Base-by-base conservation (phyloP, 768 basidiomycete species). In the Trametes elegans region DNA sequence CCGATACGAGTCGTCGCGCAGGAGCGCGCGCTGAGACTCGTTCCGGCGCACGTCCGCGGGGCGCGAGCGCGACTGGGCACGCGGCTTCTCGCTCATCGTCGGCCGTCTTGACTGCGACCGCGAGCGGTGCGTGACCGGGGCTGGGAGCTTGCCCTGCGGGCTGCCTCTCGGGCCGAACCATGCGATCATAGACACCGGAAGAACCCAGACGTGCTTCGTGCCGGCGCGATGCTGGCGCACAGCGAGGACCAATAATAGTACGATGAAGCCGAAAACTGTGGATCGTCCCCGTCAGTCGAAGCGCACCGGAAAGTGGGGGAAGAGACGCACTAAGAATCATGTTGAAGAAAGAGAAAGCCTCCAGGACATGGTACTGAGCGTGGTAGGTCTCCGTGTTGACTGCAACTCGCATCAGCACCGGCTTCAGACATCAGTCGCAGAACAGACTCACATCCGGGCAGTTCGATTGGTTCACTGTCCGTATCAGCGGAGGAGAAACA, bases 331-430 rank as follows among this genome's bases (percentile, higher is more conserved):
- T 73, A 4, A 93, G 77, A 38, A 78, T 76, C 45, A 86, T 82
- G 63, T 91, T 92, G 69, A 93, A 82, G 51, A 92, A 71, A 6
- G 90, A 82, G 70, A 92, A 92, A 16, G 85, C 81, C 69, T 84
- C 88, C 55, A 93, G 75, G 18, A 91, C 90, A 26, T 85, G 83
- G 68, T 91, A 92, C 75, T 91, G 90, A n/a, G 90, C 89, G 61
- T 90, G 90, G 68, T 87, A 93, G 57, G 88, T 88, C 63, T 90
- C 87, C 21, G 89, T 91, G 52, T 88, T 84, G 72, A 91, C 90
- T 92, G 63, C 16, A 18, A 8, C 27, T 34, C 50, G 44, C 29
- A 24, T 44, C 35, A 55, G 43, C 36, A 18, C 48, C 16, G 46
- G 45, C 24, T 2, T 18, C 18, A 38, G 7, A 43, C 21, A 28